phyloP scores from a whole-genome alignment of 2,329 filamentous ascomycete genomes.

The Trichocomaceae sp. region DNA sequence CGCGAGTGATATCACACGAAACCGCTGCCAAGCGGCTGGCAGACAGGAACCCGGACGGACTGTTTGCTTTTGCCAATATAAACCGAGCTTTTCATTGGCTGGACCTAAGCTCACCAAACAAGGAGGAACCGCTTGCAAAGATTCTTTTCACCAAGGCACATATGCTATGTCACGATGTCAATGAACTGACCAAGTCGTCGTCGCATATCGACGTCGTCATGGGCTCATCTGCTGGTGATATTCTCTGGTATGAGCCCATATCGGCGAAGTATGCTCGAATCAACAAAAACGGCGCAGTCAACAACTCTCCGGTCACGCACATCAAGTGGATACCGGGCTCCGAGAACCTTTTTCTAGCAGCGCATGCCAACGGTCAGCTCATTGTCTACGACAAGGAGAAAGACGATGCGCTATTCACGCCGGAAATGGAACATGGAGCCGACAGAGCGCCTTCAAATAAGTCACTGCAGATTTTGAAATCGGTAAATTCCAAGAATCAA shows the following conservation, averaged over 20 bases:
- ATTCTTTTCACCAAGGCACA: constrained; percentile 96
- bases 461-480: constrained; percentile 70
- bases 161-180: constrained; percentile 89
- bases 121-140: constrained; percentile 88
- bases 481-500: constrained; percentile 87
- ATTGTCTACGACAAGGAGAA: constrained; percentile 98
- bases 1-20: constrained; percentile 89
- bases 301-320: constrained; percentile 73
- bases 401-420: constrained; percentile 72
- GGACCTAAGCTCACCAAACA: constrained; percentile 63
- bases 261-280: constrained; percentile 91
- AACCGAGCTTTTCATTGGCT: constrained; percentile 96
- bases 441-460: constrained; percentile 20
- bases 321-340: constrained; percentile 93
- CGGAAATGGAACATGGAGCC: constrained; percentile 49
- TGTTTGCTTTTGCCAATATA: constrained; percentile 91
- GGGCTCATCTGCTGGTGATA: constrained; percentile 93
- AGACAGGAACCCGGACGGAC: constrained; percentile 69
- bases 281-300: constrained; percentile 95
- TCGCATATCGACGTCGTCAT: constrained; percentile 85
- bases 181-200: constrained; percentile 68
- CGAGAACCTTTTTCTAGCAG: constrained; percentile 84
- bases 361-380: constrained; percentile 83
- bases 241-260: constrained; percentile 98
- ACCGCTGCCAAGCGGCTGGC: constrained; percentile 67